Percentiles rank a stretch among this genome's conserved stretches.
These are phyloP conservation scores for Aspergillus heteromorphus DNA, from an alignment of 495 filamentous ascomycete genomes.

Conservation along the genomic window DNA sequence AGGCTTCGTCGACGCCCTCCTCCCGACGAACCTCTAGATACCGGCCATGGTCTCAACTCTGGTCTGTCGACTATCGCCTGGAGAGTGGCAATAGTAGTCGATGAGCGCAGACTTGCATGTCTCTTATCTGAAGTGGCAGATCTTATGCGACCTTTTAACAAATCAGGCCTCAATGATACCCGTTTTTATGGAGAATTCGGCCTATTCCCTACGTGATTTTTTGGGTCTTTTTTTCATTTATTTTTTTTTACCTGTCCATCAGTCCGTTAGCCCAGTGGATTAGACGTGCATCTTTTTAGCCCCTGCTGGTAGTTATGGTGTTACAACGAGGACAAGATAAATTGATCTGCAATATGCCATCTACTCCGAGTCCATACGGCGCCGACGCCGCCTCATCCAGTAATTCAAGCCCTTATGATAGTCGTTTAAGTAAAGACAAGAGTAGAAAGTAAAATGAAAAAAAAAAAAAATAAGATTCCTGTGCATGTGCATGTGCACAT, in stretches of 20 bases:
- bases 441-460: neutral
- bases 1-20: slow-evolving; percentile 15
- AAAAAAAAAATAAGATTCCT: neutral
- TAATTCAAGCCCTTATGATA: neutral
- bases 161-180: slow-evolving; percentile 28
- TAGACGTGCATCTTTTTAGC: neutral
- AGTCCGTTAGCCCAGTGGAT: neutral
- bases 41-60: slow-evolving; percentile 49
- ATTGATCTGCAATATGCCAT: slow-evolving; percentile 4
- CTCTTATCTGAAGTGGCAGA: neutral
- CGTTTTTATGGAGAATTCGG: slow-evolving; percentile 17
- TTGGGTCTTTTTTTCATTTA: neutral
- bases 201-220: neutral
- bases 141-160: neutral
- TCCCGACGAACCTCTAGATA: slow-evolving; percentile 23
- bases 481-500: neutral
- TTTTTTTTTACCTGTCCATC: neutral
- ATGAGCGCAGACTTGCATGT: neutral
- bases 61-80: slow-evolving; percentile 46
- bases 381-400: neutral
- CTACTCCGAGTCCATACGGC: neutral
- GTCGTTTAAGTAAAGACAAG: neutral
- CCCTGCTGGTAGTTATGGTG: neutral
- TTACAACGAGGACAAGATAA: neutral
- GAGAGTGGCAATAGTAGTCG: slow-evolving; percentile 23